phyloP scores from a whole-genome alignment of 352 stramenopile species.

The Blastocystis sp. region DNA sequence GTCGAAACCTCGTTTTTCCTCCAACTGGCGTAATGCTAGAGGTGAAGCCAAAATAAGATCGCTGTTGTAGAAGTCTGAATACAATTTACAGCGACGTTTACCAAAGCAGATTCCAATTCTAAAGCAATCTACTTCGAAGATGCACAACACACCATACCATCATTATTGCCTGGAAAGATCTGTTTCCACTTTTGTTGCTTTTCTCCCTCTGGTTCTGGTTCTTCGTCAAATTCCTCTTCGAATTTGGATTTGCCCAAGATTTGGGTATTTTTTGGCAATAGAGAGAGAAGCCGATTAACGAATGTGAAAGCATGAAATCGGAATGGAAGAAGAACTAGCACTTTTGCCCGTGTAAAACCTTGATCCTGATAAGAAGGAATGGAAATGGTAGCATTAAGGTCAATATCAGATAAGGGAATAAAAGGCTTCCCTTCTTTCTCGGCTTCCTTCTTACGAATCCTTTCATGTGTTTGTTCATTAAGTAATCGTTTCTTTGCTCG shows the following conservation, averaged over 20 bases:
- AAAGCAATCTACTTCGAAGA: conserved; percentile 47
- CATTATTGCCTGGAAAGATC: conserved; percentile 63
- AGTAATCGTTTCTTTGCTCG: conserved; percentile 24
- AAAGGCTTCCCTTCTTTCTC: background rate
- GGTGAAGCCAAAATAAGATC: conserved; percentile 67
- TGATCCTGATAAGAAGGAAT: conserved; percentile 60
- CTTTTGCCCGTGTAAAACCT: conserved; percentile 63
- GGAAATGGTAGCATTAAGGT: conserved; percentile 9
- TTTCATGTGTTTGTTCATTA: conserved; percentile 58
- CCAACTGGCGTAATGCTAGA: conserved; percentile 38
- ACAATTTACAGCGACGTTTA: conserved; percentile 14
- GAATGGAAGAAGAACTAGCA: conserved; percentile 54
- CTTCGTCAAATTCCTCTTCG: conserved; percentile 46
- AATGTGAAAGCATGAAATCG: conserved; percentile 34
- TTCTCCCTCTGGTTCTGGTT: background rate
- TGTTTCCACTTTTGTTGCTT: conserved; percentile 4
- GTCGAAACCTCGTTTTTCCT: conserved; percentile 33
- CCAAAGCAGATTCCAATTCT: conserved; percentile 34
- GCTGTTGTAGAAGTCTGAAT: conserved; percentile 68
- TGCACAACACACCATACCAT: background rate
- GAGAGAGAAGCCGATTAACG: conserved; percentile 17
- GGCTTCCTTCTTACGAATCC: conserved; percentile 44
- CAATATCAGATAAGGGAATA: background rate
- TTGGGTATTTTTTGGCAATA: conserved; percentile 52
- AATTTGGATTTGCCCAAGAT: conserved; percentile 58